phyloP scores from a whole-genome alignment of 2,329 filamentous ascomycete species.

The Calonectria fujianensis region DNA sequence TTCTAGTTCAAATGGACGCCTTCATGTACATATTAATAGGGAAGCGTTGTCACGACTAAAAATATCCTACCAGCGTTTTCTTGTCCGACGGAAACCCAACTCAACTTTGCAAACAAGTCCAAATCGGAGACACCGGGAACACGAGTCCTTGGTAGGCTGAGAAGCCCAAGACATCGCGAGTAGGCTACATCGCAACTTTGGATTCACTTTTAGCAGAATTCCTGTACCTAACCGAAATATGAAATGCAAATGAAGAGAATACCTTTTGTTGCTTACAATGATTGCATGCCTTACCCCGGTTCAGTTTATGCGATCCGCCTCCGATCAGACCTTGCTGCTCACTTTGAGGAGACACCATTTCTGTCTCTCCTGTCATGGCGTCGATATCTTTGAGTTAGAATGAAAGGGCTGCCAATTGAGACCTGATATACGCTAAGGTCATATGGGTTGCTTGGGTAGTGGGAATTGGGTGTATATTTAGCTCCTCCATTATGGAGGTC shows the following conservation, averaged over 20 bases:
- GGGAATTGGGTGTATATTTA: neutral
- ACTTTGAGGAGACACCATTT: neutral
- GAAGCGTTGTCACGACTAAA: too few species aligned
- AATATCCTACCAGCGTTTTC: neutral
- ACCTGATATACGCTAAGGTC: too few species aligned
- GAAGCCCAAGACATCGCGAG: neutral
- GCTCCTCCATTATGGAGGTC: neutral
- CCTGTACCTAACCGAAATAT: neutral
- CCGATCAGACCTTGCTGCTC: slow-evolving; percentile 12
- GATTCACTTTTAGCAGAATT: neutral
- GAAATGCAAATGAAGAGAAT: neutral
- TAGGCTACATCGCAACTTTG: slow-evolving; percentile 2
- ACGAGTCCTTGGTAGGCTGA: neutral
- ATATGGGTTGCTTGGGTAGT: neutral
- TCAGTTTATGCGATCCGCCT: neutral
- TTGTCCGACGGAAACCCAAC: neutral
- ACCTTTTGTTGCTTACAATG: slow-evolving; percentile 23
- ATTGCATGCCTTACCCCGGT: slow-evolving; percentile 4
- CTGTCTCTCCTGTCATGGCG: neutral
- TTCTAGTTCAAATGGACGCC: slow-evolving; percentile 8
- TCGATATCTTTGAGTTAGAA: neutral
- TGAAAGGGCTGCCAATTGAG: neutral
- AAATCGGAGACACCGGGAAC: slow-evolving; percentile 7
- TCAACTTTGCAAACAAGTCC: slow-evolving; percentile 11
- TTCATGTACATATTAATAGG: neutral